Evolutionary conservation across 768 basidiomycete species (phyloP).

Genomic region (Astraeus odoratus): DNA sequence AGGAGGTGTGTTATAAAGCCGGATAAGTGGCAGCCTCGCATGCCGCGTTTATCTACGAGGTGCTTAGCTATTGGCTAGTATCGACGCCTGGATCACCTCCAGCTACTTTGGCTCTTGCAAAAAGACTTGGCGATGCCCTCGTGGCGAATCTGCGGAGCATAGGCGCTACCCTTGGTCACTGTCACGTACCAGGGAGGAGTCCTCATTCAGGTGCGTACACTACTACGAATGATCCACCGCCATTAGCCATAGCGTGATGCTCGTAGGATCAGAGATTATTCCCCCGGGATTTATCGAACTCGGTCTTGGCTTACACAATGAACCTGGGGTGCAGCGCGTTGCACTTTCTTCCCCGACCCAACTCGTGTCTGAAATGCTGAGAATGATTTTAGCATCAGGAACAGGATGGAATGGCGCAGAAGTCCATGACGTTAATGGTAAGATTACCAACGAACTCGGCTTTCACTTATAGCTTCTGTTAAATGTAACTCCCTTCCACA

Average conservation of each 20-base stretch:
- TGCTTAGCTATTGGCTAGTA: background rate
- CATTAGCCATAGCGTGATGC: background rate
- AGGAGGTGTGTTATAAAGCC: constrained; percentile 16
- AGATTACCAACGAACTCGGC: background rate
- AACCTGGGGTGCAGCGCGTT: constrained; percentile 32
- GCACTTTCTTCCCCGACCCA: constrained; percentile 17
- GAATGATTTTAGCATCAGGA: constrained; percentile 13
- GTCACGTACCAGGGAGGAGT: constrained; percentile 46
- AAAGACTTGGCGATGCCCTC: constrained; percentile 27
- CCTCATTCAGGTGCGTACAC: constrained; percentile 8
- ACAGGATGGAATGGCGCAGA: constrained; percentile 10
- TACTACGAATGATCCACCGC: background rate
- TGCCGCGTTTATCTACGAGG: background rate
- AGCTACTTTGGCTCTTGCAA: constrained; percentile 13
- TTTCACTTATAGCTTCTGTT: background rate
- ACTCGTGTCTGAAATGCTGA: constrained; percentile 24
- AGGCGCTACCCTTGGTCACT: constrained; percentile 43
- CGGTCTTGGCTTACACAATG: constrained; percentile 52
- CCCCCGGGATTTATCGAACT: constrained; percentile 27
- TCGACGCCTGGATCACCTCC: background rate
- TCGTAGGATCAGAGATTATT: constrained; percentile 5
- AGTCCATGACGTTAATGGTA: constrained; percentile 2
- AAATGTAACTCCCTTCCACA: background rate
- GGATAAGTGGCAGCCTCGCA: constrained; percentile 17
- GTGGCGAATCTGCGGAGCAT: constrained; percentile 28